These are phyloP conservation scores for Penicillium expansum DNA, from an alignment of 2,329 filamentous ascomycete species.

Conservation along the genomic window DNA sequence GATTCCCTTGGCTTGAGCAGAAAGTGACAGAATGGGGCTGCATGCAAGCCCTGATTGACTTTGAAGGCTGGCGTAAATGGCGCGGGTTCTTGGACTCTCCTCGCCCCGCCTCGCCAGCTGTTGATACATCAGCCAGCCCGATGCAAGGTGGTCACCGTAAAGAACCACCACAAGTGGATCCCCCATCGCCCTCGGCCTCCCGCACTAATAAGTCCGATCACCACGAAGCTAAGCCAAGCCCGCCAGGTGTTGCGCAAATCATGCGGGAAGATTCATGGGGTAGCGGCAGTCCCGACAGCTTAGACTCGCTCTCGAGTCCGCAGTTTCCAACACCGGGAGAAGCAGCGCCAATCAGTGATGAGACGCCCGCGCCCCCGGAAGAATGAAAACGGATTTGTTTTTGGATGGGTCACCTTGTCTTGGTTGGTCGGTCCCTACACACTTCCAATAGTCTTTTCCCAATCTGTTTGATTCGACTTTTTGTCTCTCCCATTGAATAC, in stretches of 20 bases:
- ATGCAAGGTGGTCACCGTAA: constrained; percentile 25
- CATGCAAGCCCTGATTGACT: constrained; percentile 99
- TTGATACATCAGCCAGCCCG: constrained; percentile 26
- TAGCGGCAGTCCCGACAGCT: constrained; percentile 30
- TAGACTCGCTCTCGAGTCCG: constrained; percentile 27
- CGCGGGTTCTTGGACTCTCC: constrained; percentile 65
- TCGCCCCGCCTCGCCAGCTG: constrained; percentile 17
- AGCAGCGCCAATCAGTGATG: background rate
- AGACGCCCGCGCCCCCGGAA: background rate
- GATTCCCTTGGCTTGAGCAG: constrained; percentile 93
- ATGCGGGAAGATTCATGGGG: constrained; percentile 31
- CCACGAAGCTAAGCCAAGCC: constrained; percentile 4
- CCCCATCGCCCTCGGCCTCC: constrained; percentile 17
- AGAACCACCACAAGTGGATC: constrained; percentile 9
- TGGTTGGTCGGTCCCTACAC: background rate
- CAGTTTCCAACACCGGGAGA: background rate
- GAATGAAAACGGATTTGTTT: constrained; percentile 1
- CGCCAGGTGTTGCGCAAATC: constrained; percentile 15
- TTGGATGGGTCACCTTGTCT: background rate
- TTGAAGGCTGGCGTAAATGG: constrained; percentile 97
- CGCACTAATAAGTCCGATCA: constrained; percentile 17
- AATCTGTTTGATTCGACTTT: constrained; percentile 22
- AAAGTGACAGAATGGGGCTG: constrained; percentile 99
- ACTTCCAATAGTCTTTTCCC: constrained; percentile 9
- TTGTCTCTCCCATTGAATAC: constrained; percentile 32